These are phyloP conservation scores for Aureobasidium melanogenum DNA, from an alignment of 2,329 filamentous ascomycete species.

Conservation along the genomic window DNA sequence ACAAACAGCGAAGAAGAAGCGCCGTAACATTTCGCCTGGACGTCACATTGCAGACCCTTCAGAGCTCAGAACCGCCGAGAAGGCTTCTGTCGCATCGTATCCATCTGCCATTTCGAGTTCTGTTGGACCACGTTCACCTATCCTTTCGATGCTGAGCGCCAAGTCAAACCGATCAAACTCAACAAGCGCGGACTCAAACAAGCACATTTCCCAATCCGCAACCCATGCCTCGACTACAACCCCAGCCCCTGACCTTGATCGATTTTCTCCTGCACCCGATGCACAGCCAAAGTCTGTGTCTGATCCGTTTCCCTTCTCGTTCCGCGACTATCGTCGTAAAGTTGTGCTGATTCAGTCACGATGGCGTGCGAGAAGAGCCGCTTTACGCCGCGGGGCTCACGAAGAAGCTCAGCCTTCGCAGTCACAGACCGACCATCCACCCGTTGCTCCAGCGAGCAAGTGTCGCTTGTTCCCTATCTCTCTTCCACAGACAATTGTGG, in stretches of 20 bases:
- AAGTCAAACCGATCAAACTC: neutral
- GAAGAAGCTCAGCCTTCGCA: neutral
- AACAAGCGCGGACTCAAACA: neutral
- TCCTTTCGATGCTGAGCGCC: slow-evolving; percentile 2
- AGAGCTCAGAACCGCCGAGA: neutral
- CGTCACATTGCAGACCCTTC: neutral
- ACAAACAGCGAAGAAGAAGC: neutral
- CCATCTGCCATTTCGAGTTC: slow-evolving; percentile 6
- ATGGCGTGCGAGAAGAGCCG: slow-evolving; percentile 22
- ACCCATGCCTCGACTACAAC: neutral
- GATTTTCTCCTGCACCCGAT: neutral
- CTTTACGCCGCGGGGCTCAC: neutral
- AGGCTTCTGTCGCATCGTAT: neutral
- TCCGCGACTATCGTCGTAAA: slow-evolving; percentile 27
- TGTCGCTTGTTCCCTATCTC: slow-evolving; percentile 28
- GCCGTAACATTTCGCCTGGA: neutral
- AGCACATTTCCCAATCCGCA: neutral
- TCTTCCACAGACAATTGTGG: slow-evolving; percentile 53
- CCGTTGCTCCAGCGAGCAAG: slow-evolving; percentile 1
- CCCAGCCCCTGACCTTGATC: neutral
- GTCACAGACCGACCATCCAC: neutral
- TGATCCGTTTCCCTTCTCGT: slow-evolving; percentile 12
- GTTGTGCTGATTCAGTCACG: slow-evolving; percentile 25
- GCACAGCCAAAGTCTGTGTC: neutral
- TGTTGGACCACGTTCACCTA: slow-evolving; percentile 1